phyloP scores from a whole-genome alignment of 2,329 filamentous ascomycete genomes.

The Ophiostoma tasmaniense region DNA sequence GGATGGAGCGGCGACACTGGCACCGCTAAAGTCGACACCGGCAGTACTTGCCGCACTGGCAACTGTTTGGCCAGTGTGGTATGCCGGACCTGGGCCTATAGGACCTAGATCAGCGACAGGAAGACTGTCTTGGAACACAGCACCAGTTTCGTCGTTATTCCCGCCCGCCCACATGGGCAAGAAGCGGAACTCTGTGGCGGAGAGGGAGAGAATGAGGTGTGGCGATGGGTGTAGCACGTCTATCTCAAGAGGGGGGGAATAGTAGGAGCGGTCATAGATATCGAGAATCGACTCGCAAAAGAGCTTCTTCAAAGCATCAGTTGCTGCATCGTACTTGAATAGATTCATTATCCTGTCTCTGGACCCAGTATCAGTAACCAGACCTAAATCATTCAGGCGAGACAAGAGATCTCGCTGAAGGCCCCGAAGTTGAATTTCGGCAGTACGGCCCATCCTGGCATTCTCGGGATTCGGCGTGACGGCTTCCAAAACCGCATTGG shows the following conservation, averaged over 20 bases:
- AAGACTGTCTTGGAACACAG: constrained; percentile 37
- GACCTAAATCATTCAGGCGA: not conserved
- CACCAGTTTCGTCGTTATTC: constrained; percentile 42
- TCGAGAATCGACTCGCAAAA: not conserved
- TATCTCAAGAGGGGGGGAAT: not conserved
- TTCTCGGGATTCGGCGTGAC: not conserved
- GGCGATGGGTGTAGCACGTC: constrained; percentile 27
- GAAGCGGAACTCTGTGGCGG: constrained; percentile 50
- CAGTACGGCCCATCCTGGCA: not conserved
- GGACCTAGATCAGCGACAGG: constrained; percentile 38
- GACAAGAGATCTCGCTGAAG: not conserved
- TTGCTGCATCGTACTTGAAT: not conserved
- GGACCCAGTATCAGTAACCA: not conserved
- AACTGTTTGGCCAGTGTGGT: constrained; percentile 33
- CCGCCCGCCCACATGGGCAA: constrained; percentile 59
- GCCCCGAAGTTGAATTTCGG: not conserved
- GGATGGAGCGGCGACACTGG: not conserved
- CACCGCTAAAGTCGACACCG: not conserved
- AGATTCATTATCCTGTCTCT: not conserved
- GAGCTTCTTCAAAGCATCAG: not conserved
- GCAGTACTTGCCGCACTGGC: not conserved
- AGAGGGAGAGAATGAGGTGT: constrained; percentile 45
- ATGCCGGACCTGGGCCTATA: constrained; percentile 38
- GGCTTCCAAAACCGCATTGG: not conserved
- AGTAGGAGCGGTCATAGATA: not conserved